Percentiles rank a stretch among this genome's conserved stretches.
Evolutionary conservation across 2,329 filamentous ascomycete species (phyloP).

Genomic region (Clathrospora elynae): DNA sequence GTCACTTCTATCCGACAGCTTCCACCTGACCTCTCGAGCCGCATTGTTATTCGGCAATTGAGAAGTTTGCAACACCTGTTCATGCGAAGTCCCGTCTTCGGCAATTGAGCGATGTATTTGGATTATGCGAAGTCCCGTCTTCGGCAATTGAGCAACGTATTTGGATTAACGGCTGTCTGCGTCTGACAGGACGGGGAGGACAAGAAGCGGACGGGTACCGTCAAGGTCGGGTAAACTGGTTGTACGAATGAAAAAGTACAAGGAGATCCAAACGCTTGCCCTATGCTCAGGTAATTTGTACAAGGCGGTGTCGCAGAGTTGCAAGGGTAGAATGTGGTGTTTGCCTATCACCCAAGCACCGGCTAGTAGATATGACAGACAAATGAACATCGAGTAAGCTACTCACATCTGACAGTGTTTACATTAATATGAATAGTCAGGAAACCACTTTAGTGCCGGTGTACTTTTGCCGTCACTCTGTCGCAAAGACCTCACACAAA

Average conservation of each 20-base stretch:
- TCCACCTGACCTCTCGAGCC: slow-evolving; percentile 4
- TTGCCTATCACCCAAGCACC: too few species aligned
- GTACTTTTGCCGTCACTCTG: not conserved
- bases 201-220: slow-evolving; percentile 16
- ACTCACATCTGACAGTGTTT: too few species aligned
- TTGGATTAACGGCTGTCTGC: slow-evolving; percentile 19
- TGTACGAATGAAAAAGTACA: not conserved
- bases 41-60: slow-evolving; percentile 2
- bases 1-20: not conserved
- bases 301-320: not conserved
- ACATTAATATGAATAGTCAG: too few species aligned
- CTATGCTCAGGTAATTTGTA: slow-evolving; percentile 4
- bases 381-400: too few species aligned
- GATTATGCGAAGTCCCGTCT: slow-evolving; percentile 17
- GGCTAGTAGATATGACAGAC: too few species aligned
- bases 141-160: slow-evolving; percentile 10
- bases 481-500: not conserved
- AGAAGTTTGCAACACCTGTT: slow-evolving; percentile 11
- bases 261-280: slow-evolving; percentile 17
- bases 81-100: slow-evolving; percentile 17
- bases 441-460: not conserved
- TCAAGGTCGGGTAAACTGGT: slow-evolving; percentile 10
- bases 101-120: slow-evolving; percentile 11
- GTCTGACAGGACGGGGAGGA: slow-evolving; percentile 31
- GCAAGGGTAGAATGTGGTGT: not conserved